Base-by-base conservation (phyloP, 352 stramenopile species). In the Phytophthora sansomeana region DNA sequence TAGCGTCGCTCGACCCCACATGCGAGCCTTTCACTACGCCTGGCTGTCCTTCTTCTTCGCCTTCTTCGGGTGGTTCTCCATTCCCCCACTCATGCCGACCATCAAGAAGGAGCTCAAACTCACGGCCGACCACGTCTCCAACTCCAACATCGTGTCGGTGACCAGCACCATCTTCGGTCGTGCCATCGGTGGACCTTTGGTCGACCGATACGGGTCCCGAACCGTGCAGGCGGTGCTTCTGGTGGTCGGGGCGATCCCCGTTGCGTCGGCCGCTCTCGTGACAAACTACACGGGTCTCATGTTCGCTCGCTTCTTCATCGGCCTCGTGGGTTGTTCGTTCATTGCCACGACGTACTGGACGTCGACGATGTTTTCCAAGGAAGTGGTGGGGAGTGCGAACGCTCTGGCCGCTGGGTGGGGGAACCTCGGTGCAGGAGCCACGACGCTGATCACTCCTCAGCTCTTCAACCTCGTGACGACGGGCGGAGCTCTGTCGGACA, bases 1-100 rank as follows among this genome's bases (percentile, higher is more conserved):
- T 3, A 78, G 69, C 30, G 52, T 65, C 1, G 36, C 48, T 13
- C 49, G 69, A 13, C 95, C 96, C 0, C 95, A 98, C 75, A 98
- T 98, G 93, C 87, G 94, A 47, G 90, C 92, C 21, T 98, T 98
- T 77, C 94, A 98, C 80, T 92, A 83, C 69, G 72, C 90, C 16
- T 98, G 93, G 93, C 67, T 98, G 13, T 93, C 78, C 38, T 98
- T 98, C 81, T 98, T 98, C 80, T 87, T 95, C 46, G 94, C 95
- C 51, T 98, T 98, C 81, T 93, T 98, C 64, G 91, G 95, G 48
- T 98, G 94, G 92, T 98, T 98, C 73, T 87, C 90, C 43, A 97
- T 98, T 72, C 92, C 94, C 28, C 96, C 96, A 29, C 83, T 99
- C 44, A 86, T 98, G 53, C 81, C 89, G 2, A 95, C 96, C 46